phyloP scores from a whole-genome alignment of 2,329 filamentous ascomycete genomes.

The Alternaria solani region DNA sequence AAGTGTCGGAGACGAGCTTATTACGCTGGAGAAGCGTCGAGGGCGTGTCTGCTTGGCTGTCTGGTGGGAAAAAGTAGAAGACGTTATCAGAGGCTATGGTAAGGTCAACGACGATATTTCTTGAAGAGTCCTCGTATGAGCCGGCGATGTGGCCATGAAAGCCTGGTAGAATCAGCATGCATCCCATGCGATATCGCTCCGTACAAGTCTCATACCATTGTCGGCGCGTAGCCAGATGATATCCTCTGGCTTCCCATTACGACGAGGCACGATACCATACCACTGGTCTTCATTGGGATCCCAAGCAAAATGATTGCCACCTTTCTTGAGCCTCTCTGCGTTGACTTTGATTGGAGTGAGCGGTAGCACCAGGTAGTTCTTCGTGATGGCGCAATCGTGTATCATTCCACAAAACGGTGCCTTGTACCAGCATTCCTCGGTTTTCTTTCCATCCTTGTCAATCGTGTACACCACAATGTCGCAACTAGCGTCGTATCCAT shows the following conservation, averaged over 20 bases:
- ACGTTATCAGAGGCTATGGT: slow-evolving; percentile 54
- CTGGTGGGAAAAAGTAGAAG: slow-evolving; percentile 54
- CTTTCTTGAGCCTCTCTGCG: slow-evolving; percentile 47
- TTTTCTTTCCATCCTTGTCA: slow-evolving; percentile 49
- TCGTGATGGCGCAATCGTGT: slow-evolving; percentile 52
- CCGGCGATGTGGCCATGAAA: slow-evolving; percentile 56
- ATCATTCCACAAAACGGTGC: slow-evolving; percentile 52
- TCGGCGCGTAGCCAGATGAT: slow-evolving; percentile 62
- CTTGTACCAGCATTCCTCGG: slow-evolving; percentile 53
- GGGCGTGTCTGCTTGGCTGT: slow-evolving; percentile 40
- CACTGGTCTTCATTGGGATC: slow-evolving; percentile 62
- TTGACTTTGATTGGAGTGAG: slow-evolving; percentile 50
- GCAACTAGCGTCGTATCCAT: slow-evolving; percentile 41
- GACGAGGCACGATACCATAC: slow-evolving; percentile 63
- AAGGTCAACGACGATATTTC: slow-evolving; percentile 51
- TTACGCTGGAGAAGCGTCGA: slow-evolving; percentile 51
- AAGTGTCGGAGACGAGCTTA: slow-evolving; percentile 50
- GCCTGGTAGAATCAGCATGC: slow-evolving; percentile 22
- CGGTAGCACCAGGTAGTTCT: slow-evolving; percentile 51
- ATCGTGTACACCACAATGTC: slow-evolving; percentile 54
- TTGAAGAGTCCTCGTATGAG: slow-evolving; percentile 52
- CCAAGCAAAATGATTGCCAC: slow-evolving; percentile 54
- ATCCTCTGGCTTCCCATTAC: slow-evolving; percentile 61
- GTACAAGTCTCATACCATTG: slow-evolving; percentile 53
- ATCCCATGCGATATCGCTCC: background rate